phyloP scores from a whole-genome alignment of 2,329 filamentous ascomycete species.

The Coleophoma cylindrospora region DNA sequence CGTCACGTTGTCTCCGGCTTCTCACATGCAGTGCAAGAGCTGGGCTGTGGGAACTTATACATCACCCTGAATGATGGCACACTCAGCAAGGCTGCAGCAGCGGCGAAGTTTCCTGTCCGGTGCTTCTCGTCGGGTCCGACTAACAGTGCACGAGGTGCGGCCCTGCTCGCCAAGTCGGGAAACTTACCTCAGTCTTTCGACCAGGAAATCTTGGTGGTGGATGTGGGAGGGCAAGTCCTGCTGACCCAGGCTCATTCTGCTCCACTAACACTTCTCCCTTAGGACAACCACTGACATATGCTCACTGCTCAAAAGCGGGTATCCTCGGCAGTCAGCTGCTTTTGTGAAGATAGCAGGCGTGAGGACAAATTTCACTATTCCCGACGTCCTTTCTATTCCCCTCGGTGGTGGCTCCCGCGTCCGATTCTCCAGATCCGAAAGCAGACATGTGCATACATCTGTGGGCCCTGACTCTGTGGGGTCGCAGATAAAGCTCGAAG shows the following conservation, averaged over 20 bases:
- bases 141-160: slow-evolving; percentile 59
- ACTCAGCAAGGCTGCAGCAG: slow-evolving; percentile 46
- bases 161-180: slow-evolving; percentile 40
- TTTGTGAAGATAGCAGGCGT: slow-evolving; percentile 55
- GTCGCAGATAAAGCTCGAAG: slow-evolving; percentile 40
- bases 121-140: slow-evolving; percentile 61
- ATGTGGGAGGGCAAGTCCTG: slow-evolving; percentile 42
- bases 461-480: slow-evolving; percentile 56
- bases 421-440: slow-evolving; percentile 9
- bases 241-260: no score
- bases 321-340: slow-evolving; percentile 53
- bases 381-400: slow-evolving; percentile 50
- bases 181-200: slow-evolving; percentile 10
- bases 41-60: slow-evolving; percentile 44
- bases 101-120: slow-evolving; percentile 51
- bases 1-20: slow-evolving; percentile 52
- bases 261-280: not conserved
- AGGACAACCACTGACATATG: slow-evolving; percentile 57
- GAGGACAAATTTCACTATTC: slow-evolving; percentile 53
- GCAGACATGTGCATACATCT: slow-evolving; percentile 38
- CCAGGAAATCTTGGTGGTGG: slow-evolving; percentile 35
- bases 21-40: slow-evolving; percentile 40
- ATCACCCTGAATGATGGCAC: slow-evolving; percentile 63
- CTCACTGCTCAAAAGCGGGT: slow-evolving; percentile 50
- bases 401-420: slow-evolving; percentile 49